These are phyloP conservation scores for Nitzschia sp. DNA, from an alignment of 108 stramenopile genomes.

Conservation along the genomic window DNA sequence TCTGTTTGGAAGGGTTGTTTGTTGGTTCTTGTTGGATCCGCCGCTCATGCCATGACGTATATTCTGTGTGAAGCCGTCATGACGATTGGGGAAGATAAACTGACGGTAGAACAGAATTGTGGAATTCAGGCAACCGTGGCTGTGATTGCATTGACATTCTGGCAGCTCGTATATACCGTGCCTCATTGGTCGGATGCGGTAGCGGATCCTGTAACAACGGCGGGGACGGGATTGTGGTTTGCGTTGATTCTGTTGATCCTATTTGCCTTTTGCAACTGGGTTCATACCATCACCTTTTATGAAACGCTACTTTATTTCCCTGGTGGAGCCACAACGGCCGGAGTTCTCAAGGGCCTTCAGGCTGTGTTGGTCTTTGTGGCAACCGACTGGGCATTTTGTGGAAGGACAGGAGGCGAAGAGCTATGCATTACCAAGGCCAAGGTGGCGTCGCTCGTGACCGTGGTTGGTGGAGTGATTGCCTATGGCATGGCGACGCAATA, in stretches of 20 bases:
- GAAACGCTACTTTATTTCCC: slow-evolving; percentile 66
- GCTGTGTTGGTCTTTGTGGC: slow-evolving; percentile 75
- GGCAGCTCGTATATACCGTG: slow-evolving; percentile 73
- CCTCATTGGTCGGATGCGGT: slow-evolving; percentile 51
- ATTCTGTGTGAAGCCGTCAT: slow-evolving; percentile 67
- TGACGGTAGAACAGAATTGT: slow-evolving; percentile 69
- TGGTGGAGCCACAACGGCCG: slow-evolving; percentile 74
- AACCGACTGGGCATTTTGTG: slow-evolving; percentile 66
- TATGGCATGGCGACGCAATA: slow-evolving; percentile 30
- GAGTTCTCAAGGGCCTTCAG: slow-evolving; percentile 82
- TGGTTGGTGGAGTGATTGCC: slow-evolving; percentile 50
- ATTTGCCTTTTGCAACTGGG: slow-evolving; percentile 54
- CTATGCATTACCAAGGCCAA: slow-evolving; percentile 71
- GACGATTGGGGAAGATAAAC: slow-evolving; percentile 29
- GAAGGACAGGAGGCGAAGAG: slow-evolving; percentile 57
- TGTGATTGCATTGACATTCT: slow-evolving; percentile 38
- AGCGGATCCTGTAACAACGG: slow-evolving; percentile 48
- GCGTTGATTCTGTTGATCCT: slow-evolving; percentile 31
- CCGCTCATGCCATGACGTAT: slow-evolving; percentile 66
- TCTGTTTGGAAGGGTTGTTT: slow-evolving; percentile 49
- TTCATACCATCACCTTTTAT: slow-evolving; percentile 68
- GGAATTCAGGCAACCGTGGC: slow-evolving; percentile 66
- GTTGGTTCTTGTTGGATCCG: slow-evolving; percentile 59
- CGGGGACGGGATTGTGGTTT: slow-evolving; percentile 43
- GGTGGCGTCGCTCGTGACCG: slow-evolving; percentile 55